Base-by-base conservation (phyloP, 306 rosid genomes). In the Psophocarpus tetragonolobus region DNA sequence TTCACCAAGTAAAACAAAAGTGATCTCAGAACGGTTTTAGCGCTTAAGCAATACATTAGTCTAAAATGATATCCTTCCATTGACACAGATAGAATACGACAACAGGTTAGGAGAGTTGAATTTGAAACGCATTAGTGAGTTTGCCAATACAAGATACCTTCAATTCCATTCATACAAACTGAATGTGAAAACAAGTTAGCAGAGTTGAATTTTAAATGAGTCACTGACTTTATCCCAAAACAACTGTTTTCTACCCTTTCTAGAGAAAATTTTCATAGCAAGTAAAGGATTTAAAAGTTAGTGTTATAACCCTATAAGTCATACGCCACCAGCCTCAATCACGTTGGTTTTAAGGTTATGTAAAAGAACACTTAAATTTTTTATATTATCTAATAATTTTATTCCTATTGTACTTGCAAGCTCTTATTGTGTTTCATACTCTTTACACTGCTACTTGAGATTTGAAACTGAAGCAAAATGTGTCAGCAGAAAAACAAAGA, bases 31-130 rank as follows among this genome's bases (percentile, higher is more conserved):
- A 89, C 91, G 71, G 26, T 54, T 89, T 94, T 94, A 72, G 87
- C 97, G 96, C 94, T 92, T 50, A 92, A 94, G 96, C 97, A 92
- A 94, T 71, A 64, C 38, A 74, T 73, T 81, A 69, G 36, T 83
- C 41, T 73, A 75, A 83, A 84, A 15, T 81, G 54, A 20, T 38
- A 81, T 87, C 86, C 84, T 90, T 93, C 86, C 77, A 69, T 57
- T 78, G 71, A 74, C 41, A 72, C 24, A 72, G 61, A 58, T 42
- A 56, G 80, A 83, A 38, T 14, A 66, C 23, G 81, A 85, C 81
- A 57, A 57, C 3, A n/a, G n/a, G n/a, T 63, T 73, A 32, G 13
- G 23, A 42, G 41, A 29, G 56, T 47, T 58, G 18, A 45, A 50
- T 61, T 69, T 20, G 15, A 79, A 41, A 45, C 30, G 15, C 41